These are phyloP conservation scores for Myxozyma geophila DNA, from an alignment of 805 yeast genomes.

Conservation along the genomic window DNA sequence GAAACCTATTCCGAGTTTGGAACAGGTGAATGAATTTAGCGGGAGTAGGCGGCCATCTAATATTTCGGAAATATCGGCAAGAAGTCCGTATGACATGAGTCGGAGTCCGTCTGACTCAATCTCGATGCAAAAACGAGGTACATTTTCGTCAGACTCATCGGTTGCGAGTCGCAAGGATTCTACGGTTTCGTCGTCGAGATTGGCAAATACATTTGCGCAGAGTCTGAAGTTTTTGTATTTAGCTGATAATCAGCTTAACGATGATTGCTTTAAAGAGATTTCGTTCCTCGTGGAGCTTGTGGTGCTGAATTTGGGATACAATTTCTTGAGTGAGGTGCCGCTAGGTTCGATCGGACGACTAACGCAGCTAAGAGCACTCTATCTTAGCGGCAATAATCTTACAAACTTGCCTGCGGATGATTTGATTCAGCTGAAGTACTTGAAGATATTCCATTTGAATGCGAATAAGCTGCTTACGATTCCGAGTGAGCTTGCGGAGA, in stretches of 20 bases:
- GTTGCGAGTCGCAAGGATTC: conserved; percentile 28
- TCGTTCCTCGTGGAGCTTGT: conserved; percentile 62
- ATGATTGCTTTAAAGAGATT: conserved; percentile 72
- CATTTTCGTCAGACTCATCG: conserved; percentile 1
- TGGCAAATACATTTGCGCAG: conserved; percentile 48
- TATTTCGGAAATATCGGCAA: conserved; percentile 23
- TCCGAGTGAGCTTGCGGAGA: conserved; percentile 84
- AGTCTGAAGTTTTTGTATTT: conserved; percentile 63
- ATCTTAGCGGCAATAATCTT: conserved; percentile 80
- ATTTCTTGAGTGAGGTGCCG: conserved; percentile 82
- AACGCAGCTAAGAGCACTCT: conserved; percentile 63
- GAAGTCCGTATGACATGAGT: conserved; percentile 19
- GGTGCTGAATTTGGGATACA: conserved; percentile 77
- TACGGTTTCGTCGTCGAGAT: conserved; percentile 19
- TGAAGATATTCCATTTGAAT: conserved; percentile 71
- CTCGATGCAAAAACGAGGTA: background rate
- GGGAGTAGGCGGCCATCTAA: conserved; percentile 20
- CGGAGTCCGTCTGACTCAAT: background rate
- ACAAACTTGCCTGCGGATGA: conserved; percentile 85
- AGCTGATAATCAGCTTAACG: conserved; percentile 83
- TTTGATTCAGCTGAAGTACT: conserved; percentile 61
- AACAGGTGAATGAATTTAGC: conserved; percentile 6
- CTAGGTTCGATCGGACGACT: conserved; percentile 66
- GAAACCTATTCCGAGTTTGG: conserved; percentile 27
- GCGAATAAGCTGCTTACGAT: conserved; percentile 83